Base-by-base conservation (phyloP, 441 rosid genomes). In the Geranium incanum region DNA sequence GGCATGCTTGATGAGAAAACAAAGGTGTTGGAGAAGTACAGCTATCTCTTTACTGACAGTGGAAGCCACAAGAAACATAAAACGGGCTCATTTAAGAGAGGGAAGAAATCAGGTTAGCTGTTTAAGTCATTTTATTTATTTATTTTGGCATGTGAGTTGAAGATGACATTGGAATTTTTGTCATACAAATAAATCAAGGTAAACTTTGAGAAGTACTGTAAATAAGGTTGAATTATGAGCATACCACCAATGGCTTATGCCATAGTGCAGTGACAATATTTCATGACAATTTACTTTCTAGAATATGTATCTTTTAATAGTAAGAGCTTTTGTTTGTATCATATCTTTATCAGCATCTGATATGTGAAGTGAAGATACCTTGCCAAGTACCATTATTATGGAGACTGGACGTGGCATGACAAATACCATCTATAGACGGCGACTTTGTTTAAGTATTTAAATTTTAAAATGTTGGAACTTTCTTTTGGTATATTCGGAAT, bases 1-100 rank as follows among this genome's bases (percentile, higher is more conserved):
- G 96, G 96, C 71, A 78, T 81, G 79, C 74, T 70, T 7, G 89
- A 92, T 71, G 96, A 95, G 59, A 92, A 87, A 78, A 84, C 87
- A 21, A 81, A 86, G 67, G 75, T 89, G 33, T 6, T 87, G 73
- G 81, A 81, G 19, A 95, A 84, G 83, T 94, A 88, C 78, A 78
- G 84, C 52, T 66, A 82, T 78, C 83, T 90, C 71, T 82, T 87
- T 68, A 68, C 68, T 0, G 80, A 79, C 55, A 66, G 81, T 77
- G 79, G 74, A 36, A 0, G 16, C 18, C 57, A 7, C 36, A 81
- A 72, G 73, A 86, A 78, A 68, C 75, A 75, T 65, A 77, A 71
- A 68, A 78, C 70, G 67, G 71, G 75, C 71, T 69, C 78, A 6
- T 43, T 68, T 15, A 83, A 81, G 87, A 80, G 79, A 76, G 85